phyloP scores from a whole-genome alignment of 1,284 basidiomycete species.

The Trametes hirsuta region DNA sequence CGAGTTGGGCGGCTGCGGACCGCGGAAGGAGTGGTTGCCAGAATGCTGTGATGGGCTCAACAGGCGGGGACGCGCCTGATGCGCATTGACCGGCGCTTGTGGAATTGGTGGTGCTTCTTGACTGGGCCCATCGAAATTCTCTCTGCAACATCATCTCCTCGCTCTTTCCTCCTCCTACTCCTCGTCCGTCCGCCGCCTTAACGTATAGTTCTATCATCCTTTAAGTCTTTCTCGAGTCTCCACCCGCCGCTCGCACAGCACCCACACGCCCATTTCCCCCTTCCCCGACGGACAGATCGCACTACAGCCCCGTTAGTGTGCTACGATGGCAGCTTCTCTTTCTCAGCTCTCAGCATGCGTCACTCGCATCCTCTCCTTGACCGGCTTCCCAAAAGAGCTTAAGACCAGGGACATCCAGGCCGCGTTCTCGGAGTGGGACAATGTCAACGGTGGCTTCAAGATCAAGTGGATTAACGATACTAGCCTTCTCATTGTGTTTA shows the following conservation, averaged over 20 bases:
- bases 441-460: conserved; percentile 88
- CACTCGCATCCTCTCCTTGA: conserved; percentile 91
- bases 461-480: conserved; percentile 99
- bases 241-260: conserved; percentile 26
- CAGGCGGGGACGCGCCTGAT: conserved; percentile 24
- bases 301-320: conserved; percentile 20
- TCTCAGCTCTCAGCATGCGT: conserved; percentile 89
- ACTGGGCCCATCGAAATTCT: conserved; percentile 31
- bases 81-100: conserved; percentile 20
- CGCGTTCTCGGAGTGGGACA: conserved; percentile 91
- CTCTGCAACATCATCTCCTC: conserved; percentile 38
- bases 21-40: conserved; percentile 10
- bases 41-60: conserved; percentile 17
- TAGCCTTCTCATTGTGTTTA: conserved; percentile 93
- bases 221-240: conserved; percentile 25
- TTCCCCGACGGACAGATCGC: conserved; percentile 16
- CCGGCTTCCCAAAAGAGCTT: conserved; percentile 91
- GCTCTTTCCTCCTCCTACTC: conserved; percentile 33
- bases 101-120: conserved; percentile 25
- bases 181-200: conserved; percentile 22
- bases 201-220: conserved; percentile 31
- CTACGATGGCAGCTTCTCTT: conserved; percentile 55
- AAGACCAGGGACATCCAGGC: conserved; percentile 97
- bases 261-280: conserved; percentile 16
- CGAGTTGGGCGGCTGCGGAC: neutral